Conservation (phyloP, 2,329 filamentous ascomycete species). For the Colletotrichum gigasporum region DNA sequence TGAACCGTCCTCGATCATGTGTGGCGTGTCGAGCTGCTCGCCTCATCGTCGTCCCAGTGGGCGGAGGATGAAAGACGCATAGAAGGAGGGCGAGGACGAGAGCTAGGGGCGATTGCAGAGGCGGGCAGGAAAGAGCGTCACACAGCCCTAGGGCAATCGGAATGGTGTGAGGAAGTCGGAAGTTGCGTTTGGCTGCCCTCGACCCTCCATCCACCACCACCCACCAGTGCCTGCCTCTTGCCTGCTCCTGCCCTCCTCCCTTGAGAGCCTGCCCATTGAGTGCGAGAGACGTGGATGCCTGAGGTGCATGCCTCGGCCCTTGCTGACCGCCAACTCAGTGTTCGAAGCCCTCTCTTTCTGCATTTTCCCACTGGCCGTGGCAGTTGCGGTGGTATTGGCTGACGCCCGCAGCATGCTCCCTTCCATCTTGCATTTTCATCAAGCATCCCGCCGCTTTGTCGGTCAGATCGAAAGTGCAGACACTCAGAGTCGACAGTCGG, state of each 20-base stretch:
- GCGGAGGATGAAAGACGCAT: neutral
- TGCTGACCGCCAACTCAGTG: neutral
- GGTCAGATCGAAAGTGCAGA: neutral
- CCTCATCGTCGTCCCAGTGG: too few relatives aligned
- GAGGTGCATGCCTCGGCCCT: neutral
- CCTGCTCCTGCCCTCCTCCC: too few relatives aligned
- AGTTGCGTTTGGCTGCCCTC: neutral
- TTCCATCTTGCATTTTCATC: constrained; percentile 1
- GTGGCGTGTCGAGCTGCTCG: too few relatives aligned
- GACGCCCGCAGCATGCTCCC: neutral
- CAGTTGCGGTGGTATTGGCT: too few relatives aligned
- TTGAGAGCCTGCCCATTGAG: too few relatives aligned
- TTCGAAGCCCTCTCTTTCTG: too few relatives aligned
- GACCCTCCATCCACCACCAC: neutral
- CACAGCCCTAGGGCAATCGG: too few relatives aligned
- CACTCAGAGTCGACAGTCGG: neutral
- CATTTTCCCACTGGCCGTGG: too few relatives aligned
- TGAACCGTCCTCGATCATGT: too few relatives aligned
- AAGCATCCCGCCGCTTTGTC: constrained; percentile 12
- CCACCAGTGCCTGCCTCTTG: neutral
- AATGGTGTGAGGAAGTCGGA: too few relatives aligned
- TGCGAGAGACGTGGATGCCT: neutral
- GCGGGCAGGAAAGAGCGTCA: neutral
- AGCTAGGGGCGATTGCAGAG: neutral
- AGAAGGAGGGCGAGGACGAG: neutral